A percentile compares a stretch with the other conserved stretches of the same genome.
phyloP scores from a whole-genome alignment of 805 yeast species.

The Saccharomycopsis lassenensis region DNA sequence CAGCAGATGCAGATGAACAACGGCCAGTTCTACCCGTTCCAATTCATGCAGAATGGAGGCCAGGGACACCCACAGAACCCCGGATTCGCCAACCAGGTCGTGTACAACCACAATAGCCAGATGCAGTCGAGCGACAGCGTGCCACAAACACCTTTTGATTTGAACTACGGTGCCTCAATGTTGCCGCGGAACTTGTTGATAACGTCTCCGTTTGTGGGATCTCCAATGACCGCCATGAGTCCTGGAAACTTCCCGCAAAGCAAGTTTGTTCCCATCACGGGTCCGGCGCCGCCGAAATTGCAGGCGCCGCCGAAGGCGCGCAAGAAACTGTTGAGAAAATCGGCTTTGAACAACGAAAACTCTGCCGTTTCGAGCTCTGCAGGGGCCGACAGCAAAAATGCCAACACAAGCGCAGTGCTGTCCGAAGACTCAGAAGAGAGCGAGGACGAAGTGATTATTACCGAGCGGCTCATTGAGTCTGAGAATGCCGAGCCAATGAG shows the following conservation, averaged over 20 bases:
- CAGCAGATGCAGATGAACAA: conserved; percentile 10
- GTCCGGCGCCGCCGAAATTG: conserved; percentile 17
- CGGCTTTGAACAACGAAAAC: too few species aligned
- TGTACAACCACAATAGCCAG: conserved; percentile 5
- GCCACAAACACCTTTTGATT: conserved; percentile 49
- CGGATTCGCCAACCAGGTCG: conserved; percentile 9
- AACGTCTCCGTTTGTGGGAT: conserved; percentile 41
- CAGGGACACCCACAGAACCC: conserved; percentile 3
- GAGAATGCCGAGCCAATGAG: conserved; percentile 5
- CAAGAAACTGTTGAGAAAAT: too few species aligned
- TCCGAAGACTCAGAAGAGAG: not conserved
- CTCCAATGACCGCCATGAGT: conserved; percentile 16
- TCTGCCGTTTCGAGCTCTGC: not conserved
- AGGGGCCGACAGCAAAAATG: conserved; percentile 1
- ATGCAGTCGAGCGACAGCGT: conserved; percentile 5
- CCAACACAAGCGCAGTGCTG: not conserved
- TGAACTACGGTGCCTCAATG: conserved; percentile 47
- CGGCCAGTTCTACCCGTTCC: conserved; percentile 5
- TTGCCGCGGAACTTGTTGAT: conserved; percentile 52
- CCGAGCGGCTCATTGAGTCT: too few species aligned
- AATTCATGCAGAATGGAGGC: not conserved
- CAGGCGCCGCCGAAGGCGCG: conserved; percentile 15
- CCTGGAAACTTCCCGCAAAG: conserved; percentile 8
- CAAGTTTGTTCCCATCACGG: conserved; percentile 11
- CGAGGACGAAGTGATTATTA: too few species aligned